These are phyloP conservation scores for Lumnitzera littorea DNA, from an alignment of 345 rosid genomes.

Conservation along the genomic window DNA sequence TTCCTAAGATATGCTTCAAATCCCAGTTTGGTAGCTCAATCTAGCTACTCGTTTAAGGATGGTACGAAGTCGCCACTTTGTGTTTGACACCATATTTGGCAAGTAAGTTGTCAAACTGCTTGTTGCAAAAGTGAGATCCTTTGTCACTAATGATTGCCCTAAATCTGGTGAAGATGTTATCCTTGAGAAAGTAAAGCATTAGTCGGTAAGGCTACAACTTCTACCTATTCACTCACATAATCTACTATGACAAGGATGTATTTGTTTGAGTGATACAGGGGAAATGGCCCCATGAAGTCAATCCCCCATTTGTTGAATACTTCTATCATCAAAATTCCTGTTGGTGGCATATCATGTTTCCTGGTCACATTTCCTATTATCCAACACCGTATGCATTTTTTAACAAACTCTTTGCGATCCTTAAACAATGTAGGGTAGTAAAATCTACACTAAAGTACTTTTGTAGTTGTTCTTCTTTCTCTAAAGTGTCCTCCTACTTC, in stretches of 20 bases:
- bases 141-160: background rate
- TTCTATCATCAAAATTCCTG: no score
- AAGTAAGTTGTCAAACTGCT: background rate
- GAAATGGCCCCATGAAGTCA: no score
- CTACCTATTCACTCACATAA: constrained; percentile 1
- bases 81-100: background rate
- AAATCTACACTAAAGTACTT: no score
- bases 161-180: background rate
- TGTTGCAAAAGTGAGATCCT: background rate
- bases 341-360: no score
- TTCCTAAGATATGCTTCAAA: background rate
- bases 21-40: background rate
- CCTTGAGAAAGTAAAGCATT: background rate
- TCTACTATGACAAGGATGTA: background rate
- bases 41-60: background rate
- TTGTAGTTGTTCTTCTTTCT: no score
- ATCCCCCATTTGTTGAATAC: no score
- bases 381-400: no score
- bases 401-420: no score
- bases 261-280: background rate
- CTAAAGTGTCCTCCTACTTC: no score
- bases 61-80: background rate
- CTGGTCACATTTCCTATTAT: no score
- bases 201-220: background rate
- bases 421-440: no score